Evolutionary conservation across 176 grass and related monocot species (phyloP).

Genomic region (Pharus latifolius): DNA sequence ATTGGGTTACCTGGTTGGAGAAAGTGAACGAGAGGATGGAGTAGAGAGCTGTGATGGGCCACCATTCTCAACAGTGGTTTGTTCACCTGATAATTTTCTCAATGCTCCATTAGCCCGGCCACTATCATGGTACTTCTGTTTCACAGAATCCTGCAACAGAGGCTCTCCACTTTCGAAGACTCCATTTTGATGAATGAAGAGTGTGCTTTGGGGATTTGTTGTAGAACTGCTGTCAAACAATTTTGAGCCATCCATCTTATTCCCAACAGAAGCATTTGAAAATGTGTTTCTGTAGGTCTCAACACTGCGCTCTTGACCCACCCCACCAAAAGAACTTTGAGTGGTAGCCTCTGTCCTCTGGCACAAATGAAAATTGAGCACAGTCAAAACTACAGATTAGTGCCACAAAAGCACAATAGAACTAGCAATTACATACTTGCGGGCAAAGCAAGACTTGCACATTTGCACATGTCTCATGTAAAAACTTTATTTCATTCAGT

Average conservation of each 20-base stretch:
- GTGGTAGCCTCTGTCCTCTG: constrained; percentile 29
- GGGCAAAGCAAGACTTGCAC: background rate
- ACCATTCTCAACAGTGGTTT: constrained; percentile 18
- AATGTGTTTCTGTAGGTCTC: background rate
- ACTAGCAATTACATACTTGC: background rate
- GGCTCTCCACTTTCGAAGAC: constrained; percentile 13
- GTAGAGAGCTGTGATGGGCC: constrained; percentile 56
- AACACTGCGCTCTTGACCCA: background rate
- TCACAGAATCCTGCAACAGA: constrained; percentile 5
- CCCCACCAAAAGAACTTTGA: constrained; percentile 4
- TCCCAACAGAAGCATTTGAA: background rate
- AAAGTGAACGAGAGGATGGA: constrained; percentile 71
- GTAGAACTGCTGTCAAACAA: background rate
- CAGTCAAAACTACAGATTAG: background rate
- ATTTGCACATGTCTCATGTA: background rate
- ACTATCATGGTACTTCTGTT: constrained; percentile 19
- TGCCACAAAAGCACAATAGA: background rate
- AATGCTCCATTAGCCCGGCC: constrained; percentile 34
- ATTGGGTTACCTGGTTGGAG: constrained; percentile 56
- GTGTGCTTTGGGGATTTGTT: constrained; percentile 12
- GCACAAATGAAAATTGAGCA: constrained; percentile 5
- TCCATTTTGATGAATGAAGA: constrained; percentile 23
- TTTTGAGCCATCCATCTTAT: constrained; percentile 19
- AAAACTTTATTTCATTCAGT: too few species aligned
- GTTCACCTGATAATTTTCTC: constrained; percentile 22